Evolutionary conservation across 2,329 filamentous ascomycete species (phyloP).

Genomic region (Arthrobotrys iridis): DNA sequence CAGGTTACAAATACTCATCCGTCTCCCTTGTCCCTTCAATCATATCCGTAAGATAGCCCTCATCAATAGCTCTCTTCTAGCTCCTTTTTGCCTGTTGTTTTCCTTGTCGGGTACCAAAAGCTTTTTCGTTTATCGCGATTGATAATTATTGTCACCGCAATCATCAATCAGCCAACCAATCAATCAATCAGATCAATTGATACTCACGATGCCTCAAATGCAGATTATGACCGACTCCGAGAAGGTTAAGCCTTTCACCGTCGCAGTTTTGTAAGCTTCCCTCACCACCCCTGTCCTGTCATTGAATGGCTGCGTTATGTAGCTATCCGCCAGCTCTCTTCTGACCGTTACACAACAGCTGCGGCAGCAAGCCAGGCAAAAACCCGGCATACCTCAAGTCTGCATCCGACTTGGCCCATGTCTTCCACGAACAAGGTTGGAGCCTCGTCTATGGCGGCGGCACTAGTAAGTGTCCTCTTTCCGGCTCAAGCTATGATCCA

Average conservation of each 20-base stretch:
- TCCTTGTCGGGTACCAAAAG: background rate
- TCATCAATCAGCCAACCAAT: too few relatives aligned
- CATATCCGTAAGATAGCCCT: background rate
- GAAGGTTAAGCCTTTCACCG: slow-evolving; percentile 68
- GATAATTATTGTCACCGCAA: too few relatives aligned
- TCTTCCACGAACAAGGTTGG: slow-evolving; percentile 80
- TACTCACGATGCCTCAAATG: slow-evolving; percentile 31
- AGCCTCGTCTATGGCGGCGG: slow-evolving; percentile 93
- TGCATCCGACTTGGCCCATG: slow-evolving; percentile 76
- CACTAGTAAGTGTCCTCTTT: slow-evolving; percentile 64
- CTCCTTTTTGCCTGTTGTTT: background rate
- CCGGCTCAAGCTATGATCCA: background rate
- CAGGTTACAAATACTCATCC: slow-evolving; percentile 52
- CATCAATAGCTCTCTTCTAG: background rate
- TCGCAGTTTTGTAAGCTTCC: slow-evolving; percentile 81
- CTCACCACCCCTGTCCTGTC: slow-evolving; percentile 22
- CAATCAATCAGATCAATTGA: background rate
- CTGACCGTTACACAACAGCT: slow-evolving; percentile 66
- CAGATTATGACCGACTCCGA: slow-evolving; percentile 51
- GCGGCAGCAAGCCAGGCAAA: slow-evolving; percentile 80
- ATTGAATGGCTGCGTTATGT: slow-evolving; percentile 12
- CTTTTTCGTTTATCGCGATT: too few relatives aligned
- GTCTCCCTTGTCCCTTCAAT: background rate
- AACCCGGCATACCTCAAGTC: slow-evolving; percentile 79
- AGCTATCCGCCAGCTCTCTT: slow-evolving; percentile 53